Evolutionary conservation across 352 stramenopile genomes (phyloP), one percentile per base, ranked within the genome.

Genomic region (Pythium aristosporum): DNA sequence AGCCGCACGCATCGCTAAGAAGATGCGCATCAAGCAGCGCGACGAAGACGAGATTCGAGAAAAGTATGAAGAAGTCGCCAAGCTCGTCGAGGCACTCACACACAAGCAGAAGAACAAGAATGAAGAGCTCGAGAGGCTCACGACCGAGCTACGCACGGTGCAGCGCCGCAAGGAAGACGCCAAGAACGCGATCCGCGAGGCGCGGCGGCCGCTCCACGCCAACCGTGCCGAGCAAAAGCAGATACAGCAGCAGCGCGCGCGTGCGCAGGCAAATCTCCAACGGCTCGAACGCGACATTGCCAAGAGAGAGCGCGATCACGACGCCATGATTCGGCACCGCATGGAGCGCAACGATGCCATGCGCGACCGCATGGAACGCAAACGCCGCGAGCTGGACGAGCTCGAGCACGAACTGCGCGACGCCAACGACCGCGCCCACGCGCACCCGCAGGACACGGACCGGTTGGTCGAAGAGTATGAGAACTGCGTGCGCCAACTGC

Each of bases 151-250:
- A 1, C 71, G 75, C 1, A 75, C 77, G 11, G 78, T 80, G 34
- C 77, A 80, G 41, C 71, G 71, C 18, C 65, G 76, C 21, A 80
- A 87, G 46, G 72, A 85, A 49, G 67, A 79, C 9, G 71, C 74
- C 13, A 88, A 91, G 61, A 76, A 85, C 32, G 68, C 61, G 13
- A 91, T 92, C 16, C 78, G 79, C 18, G 81, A 92, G 63, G 77
- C 80, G 1, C 73, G 79, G 13, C 79, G 80, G 1, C 85, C 85
- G 13, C 60, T 92, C 34, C 81, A 92, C 47, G 67, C 72, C 9
- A 82, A 85, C 65, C 85, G 90, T 28, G 81, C 81, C 0, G 82
- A 92, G 48, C 61, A 88, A 30, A 90, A 88, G 65, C 73, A 85
- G 30, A 43, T 92, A 5, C 61, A 74, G 0, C 71, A 82, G 16